Base-by-base conservation (phyloP, 495 filamentous ascomycete genomes). In the Hypoxylon intermedium region DNA sequence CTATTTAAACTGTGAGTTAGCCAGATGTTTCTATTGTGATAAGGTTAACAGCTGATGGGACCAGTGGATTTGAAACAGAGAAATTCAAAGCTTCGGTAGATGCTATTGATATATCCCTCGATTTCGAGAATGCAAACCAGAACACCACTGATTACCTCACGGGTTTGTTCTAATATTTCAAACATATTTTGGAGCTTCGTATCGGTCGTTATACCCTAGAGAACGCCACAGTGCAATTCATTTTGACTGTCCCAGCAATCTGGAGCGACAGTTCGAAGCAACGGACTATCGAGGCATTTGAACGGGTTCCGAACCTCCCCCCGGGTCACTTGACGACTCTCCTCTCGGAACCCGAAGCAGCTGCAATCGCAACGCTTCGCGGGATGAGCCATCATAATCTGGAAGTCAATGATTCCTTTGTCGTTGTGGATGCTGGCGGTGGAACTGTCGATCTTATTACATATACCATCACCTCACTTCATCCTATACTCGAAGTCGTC, bases 331-430 rank as follows among this genome's bases (percentile, higher is more conserved):
- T 71, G 21, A 65, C 85, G 42, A 73, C 71, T 30, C 58, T 88
- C 9, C 77, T 87, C 9, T 83, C 82, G 1, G 86, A 88, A 64
- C 87, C 86, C 0, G 67, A 87, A 61, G 83, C 84, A 4, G 84
- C 84, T 3, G 84, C 84, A 0, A 70, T 84, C 0, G 81, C 80
- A 64, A 77, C 81, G 0, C 65, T 86, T 38, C 74, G 69, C 58
- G 68, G 77, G 7, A 33, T 67, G 12, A 50, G 58, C 23, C 58
- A 24, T 0, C 40, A 43, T 15, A 15, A 42, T 23, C 44, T 70
- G 9, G 45, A 52, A 23, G 26, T 53, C 13, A 58, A 55, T 45
- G 60, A 67, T 9, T 55, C 53, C 19, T 76, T 84, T 55, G 74
- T 85, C 24, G 77, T 85, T 1, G 82, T 81, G 42, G 83, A 85